A percentile compares a stretch with the other conserved stretches of the same genome.
These are phyloP conservation scores for Mycena sanguinolenta DNA, from an alignment of 768 basidiomycete species.

Conservation along the genomic window DNA sequence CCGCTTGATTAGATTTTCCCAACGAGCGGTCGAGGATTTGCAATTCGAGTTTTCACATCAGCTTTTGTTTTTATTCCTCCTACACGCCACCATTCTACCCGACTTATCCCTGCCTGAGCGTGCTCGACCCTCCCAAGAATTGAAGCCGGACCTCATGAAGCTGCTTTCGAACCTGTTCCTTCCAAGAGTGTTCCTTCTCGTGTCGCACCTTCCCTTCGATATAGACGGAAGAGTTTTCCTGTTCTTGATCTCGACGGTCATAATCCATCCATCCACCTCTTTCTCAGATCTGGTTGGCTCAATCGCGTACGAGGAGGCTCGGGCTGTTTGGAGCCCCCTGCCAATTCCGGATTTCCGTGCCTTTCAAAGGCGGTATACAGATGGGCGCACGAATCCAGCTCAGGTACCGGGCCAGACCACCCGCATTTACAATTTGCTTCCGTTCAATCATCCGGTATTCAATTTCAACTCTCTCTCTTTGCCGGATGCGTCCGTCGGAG, in stretches of 20 bases:
- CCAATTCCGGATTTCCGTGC: slow-evolving; percentile 39
- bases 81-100: slow-evolving; percentile 29
- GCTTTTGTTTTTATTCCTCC: slow-evolving; percentile 27
- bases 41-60: slow-evolving; percentile 6
- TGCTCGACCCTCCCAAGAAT: slow-evolving; percentile 47
- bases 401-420: background rate
- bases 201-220: slow-evolving; percentile 51
- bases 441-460: slow-evolving; percentile 54
- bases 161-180: slow-evolving; percentile 56
- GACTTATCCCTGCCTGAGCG: slow-evolving; percentile 52
- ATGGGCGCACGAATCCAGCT: background rate
- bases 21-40: background rate
- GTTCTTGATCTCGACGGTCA: slow-evolving; percentile 55
- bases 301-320: slow-evolving; percentile 14
- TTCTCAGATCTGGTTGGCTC: slow-evolving; percentile 47
- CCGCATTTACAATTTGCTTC: slow-evolving; percentile 43
- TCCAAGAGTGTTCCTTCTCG: slow-evolving; percentile 50
- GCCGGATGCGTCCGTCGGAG: slow-evolving; percentile 35
- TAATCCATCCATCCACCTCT: slow-evolving; percentile 41
- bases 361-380: slow-evolving; percentile 5
- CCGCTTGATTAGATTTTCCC: slow-evolving; percentile 16
- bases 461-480: slow-evolving; percentile 43
- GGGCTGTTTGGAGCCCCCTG: slow-evolving; percentile 42
- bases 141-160: slow-evolving; percentile 45
- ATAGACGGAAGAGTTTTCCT: slow-evolving; percentile 69